Base-by-base conservation (phyloP, 495 filamentous ascomycete species). In the Xylaria acuta region DNA sequence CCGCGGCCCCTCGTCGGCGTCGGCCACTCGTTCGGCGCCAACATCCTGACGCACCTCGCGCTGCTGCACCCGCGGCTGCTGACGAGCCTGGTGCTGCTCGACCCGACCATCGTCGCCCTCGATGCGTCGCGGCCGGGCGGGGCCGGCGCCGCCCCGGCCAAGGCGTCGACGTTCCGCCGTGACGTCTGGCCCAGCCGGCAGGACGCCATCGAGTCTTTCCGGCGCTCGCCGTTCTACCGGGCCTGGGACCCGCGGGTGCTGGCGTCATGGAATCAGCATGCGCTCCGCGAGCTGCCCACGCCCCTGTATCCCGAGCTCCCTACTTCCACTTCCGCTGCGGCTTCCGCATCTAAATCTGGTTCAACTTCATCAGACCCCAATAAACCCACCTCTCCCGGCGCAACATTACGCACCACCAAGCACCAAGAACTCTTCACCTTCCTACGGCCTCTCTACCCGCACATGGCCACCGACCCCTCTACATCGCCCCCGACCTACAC, bases 21-120 rank as follows among this genome's bases (percentile, higher is more conserved):
- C 4, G 96, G 96, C 27, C 96, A 99, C 82, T 95, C 92, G 78
- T 92, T 94, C 86, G 96, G 96, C 74, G 95, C 88, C 71, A 88
- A 87, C 77, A 87, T 92, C 64, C 87, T 94, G 73, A 80, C 83
- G 68, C 84, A 88, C 67, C 78, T 88, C 20, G 84, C 93, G 22
- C 83, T 96, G 18, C 86, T 94, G 72, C 93, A 97, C 82, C 94
- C 96, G 11, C 90, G 94, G 5, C 88, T 98, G 12, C 86, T 98
- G 71, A 86, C 90, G 64, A 89, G 90, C 3, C 76, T 97, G 8
- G 85, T 97, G 60, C 87, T 97, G 7, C 82, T 98, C 2, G 95
- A 98, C 79, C 94, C 95, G 6, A 90, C 93, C 41, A 87, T 95
- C 66, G 89, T 92, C 75, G 81, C 79, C 45, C 82, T 86, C 77